A percentile compares a stretch with the other conserved stretches of the same genome.
Conservation (phyloP, 352 stramenopile genomes). For the Plasmopara viticola region DNA sequence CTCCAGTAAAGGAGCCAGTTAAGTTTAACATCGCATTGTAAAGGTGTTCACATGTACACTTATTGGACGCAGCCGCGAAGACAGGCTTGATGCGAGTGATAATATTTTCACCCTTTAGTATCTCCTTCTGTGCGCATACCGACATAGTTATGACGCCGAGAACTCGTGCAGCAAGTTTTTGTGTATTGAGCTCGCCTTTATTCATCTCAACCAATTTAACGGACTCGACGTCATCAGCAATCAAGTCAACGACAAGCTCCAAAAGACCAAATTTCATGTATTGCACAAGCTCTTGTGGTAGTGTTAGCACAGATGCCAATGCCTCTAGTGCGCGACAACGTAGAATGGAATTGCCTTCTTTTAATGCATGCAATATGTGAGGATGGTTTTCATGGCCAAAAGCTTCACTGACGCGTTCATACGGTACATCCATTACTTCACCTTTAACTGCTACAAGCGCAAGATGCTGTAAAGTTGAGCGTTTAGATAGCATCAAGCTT, state of each 20-base stretch:
- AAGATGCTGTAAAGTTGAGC: conserved; percentile 54
- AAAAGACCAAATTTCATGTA: conserved; percentile 53
- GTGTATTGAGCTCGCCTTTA: conserved; percentile 34
- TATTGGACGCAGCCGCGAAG: conserved; percentile 30
- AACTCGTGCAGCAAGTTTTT: conserved; percentile 43
- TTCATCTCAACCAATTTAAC: conserved; percentile 3
- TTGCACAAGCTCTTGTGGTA: conserved; percentile 56
- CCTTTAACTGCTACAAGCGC: conserved; percentile 43
- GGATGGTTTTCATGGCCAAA: conserved; percentile 69
- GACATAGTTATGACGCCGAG: conserved; percentile 52
- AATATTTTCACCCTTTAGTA: conserved; percentile 34
- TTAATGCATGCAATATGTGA: conserved; percentile 52
- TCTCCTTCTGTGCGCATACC: conserved; percentile 28
- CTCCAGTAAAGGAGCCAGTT: conserved; percentile 36
- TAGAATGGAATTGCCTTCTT: conserved; percentile 44
- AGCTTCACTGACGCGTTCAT: conserved; percentile 59
- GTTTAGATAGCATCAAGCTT: conserved; percentile 45
- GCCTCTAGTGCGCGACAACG: conserved; percentile 43
- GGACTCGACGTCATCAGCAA: conserved; percentile 10
- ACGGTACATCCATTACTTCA: conserved; percentile 43
- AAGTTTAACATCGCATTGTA: conserved; percentile 50
- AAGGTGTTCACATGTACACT: conserved; percentile 30
- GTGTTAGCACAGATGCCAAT: conserved; percentile 44
- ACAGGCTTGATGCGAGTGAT: conserved; percentile 33
- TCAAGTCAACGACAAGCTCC: conserved; percentile 39